Conservation (phyloP, 495 filamentous ascomycete species). For the Recurvomyces mirabilis region DNA sequence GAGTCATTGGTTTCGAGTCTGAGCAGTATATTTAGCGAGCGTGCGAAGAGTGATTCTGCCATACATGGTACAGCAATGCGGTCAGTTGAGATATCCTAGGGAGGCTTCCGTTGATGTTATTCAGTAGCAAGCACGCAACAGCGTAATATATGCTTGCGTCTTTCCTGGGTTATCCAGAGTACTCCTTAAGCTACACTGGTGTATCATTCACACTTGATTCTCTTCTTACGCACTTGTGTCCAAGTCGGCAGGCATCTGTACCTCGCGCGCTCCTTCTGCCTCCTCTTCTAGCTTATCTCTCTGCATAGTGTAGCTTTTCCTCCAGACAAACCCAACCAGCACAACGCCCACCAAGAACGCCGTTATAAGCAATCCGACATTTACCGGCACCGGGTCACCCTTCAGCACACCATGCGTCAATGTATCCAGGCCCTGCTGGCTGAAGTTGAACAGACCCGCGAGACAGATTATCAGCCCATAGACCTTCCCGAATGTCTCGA, state of each 20-base stretch:
- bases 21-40: no score
- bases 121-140: no score
- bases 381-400: conserved; percentile 68
- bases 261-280: conserved; percentile 30
- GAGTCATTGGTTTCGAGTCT: no score
- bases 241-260: conserved; percentile 32
- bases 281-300: conserved; percentile 29
- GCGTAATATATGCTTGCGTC: no score
- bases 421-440: conserved; percentile 70
- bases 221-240: no score
- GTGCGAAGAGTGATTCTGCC: no score
- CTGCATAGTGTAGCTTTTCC: conserved; percentile 25
- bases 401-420: conserved; percentile 62
- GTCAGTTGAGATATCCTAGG: no score
- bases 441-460: conserved; percentile 78
- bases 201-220: no score
- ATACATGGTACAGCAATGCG: no score
- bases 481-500: conserved; percentile 86
- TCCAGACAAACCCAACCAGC: conserved; percentile 30
- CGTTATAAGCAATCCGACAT: conserved; percentile 51
- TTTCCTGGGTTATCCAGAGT: no score
- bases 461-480: conserved; percentile 92
- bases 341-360: conserved; percentile 40
- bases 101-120: no score
- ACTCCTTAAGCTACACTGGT: no score